These are phyloP conservation scores for Astrothelium subdiscretum DNA, from an alignment of 495 filamentous ascomycete genomes.

Conservation along the genomic window DNA sequence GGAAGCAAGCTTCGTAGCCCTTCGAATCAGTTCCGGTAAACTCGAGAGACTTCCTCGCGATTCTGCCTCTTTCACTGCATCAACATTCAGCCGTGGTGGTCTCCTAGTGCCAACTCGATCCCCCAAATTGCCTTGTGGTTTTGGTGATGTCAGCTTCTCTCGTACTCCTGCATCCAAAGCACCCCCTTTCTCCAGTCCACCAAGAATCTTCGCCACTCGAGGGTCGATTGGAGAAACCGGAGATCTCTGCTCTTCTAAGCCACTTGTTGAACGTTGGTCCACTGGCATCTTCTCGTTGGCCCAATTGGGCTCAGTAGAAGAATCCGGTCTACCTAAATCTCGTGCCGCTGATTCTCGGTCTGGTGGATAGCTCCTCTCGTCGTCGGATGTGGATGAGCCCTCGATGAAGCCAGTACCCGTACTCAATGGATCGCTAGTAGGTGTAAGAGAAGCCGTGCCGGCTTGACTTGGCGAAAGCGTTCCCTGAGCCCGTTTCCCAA, in stretches of 20 bases:
- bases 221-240: conserved; percentile 18
- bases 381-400: conserved; percentile 23
- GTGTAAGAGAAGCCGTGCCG: background rate
- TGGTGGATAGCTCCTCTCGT: conserved; percentile 1
- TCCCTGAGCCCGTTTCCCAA: background rate
- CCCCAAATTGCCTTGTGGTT: conserved; percentile 16
- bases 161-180: conserved; percentile 17
- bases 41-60: conserved; percentile 80
- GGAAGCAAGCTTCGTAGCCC: conserved; percentile 76
- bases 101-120: conserved; percentile 39
- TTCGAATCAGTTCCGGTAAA: conserved; percentile 76
- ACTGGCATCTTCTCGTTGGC: background rate
- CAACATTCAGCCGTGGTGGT: conserved; percentile 67
- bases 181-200: conserved; percentile 27
- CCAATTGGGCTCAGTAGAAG: conserved; percentile 17
- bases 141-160: conserved; percentile 8
- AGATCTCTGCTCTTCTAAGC: background rate
- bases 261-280: background rate
- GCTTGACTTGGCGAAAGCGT: background rate
- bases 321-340: background rate
- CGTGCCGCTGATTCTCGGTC: background rate
- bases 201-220: conserved; percentile 19
- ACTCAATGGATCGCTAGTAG: conserved; percentile 6
- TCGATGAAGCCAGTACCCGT: conserved; percentile 25
- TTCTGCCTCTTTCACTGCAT: conserved; percentile 66